Base-by-base conservation (phyloP, 768 basidiomycete species). In the Plicaturopsis crispa region DNA sequence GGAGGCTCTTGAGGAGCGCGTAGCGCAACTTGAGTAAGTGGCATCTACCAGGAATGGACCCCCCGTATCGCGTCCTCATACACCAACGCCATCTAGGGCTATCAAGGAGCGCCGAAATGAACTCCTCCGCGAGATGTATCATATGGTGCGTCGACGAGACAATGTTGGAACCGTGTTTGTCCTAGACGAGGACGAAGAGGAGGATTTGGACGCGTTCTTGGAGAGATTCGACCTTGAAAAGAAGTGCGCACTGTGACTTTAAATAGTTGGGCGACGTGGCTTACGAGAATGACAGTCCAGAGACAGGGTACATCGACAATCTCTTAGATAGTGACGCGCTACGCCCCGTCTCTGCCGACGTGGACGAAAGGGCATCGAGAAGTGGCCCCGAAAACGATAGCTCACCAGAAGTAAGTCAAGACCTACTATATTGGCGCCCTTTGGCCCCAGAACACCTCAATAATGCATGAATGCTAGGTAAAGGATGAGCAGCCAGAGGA, bases 51-150 rank as follows among this genome's bases (percentile, higher is more conserved):
- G 34, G 26, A 10, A 6, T 31, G 7, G 10, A 14, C 17, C 18
- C 6, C 14, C 35, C 30, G 3, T 46, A 24, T 6, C 18, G 17
- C 14, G 17, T 24, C 18, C 16, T 22, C 16, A 12, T 6, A 35
- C 13, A 43, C 35, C 39, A 36, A 28, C 41, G 31, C 35, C 21
- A 36, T 43, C 14, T 45, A 88, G 84, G 54, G 67, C 65, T 46
- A 78, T 88, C 45, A 59, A 75, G 31, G 59, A 69, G 33, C 77
- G 75, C 47, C 67, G 84, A 56, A 80, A 83, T 78, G 77, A 65
- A 38, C 69, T 86, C 35, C 69, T 88, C 54, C 68, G 69, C 31
- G 73, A 86, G 55, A 78, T 88, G 75, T 82, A 73, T 60, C 59
- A 62, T 37, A 72, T 88, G 66, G 69, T 84, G 35, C 69, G 66